Conservation (phyloP, 768 basidiomycete genomes). For the Lentinula edodes region DNA sequence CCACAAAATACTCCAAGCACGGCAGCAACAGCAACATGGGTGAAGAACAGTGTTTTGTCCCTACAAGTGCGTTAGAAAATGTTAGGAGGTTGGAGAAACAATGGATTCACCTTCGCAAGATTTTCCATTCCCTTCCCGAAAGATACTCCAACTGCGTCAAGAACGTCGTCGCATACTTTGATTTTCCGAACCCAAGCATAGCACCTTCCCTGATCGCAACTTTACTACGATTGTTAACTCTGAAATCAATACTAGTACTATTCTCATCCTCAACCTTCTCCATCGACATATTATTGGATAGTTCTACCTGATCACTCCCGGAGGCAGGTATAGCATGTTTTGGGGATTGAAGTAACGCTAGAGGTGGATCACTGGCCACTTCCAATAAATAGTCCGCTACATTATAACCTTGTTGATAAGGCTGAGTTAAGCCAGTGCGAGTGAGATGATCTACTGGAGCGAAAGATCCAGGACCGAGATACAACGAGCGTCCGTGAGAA, state of each 20-base stretch:
- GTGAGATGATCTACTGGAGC: slow-evolving; percentile 65
- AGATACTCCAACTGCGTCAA: slow-evolving; percentile 86
- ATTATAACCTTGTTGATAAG: slow-evolving; percentile 80
- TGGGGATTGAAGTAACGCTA: slow-evolving; percentile 21
- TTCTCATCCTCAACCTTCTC: neutral
- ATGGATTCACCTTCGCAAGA: slow-evolving; percentile 49
- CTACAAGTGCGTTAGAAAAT: slow-evolving; percentile 24
- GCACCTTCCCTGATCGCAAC: neutral
- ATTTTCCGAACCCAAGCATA: slow-evolving; percentile 12
- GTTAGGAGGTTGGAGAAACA: too few species aligned
- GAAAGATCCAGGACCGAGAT: slow-evolving; percentile 71
- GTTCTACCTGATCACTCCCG: neutral
- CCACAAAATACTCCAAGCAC: slow-evolving; percentile 85
- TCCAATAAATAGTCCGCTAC: slow-evolving; percentile 91
- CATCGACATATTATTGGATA: neutral
- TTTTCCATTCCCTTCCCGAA: slow-evolving; percentile 81
- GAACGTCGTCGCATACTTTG: slow-evolving; percentile 67
- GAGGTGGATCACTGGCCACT: slow-evolving; percentile 66
- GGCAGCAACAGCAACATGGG: slow-evolving; percentile 66
- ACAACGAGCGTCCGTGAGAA: slow-evolving; percentile 70
- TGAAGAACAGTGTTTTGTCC: slow-evolving; percentile 77
- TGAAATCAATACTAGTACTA: neutral
- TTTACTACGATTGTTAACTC: slow-evolving; percentile 7
- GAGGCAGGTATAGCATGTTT: too few species aligned
- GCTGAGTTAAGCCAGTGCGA: slow-evolving; percentile 31